Percentiles rank a stretch among this genome's conserved stretches.
Conservation (phyloP, 768 basidiomycete genomes). For the Amanita fuliginea region DNA sequence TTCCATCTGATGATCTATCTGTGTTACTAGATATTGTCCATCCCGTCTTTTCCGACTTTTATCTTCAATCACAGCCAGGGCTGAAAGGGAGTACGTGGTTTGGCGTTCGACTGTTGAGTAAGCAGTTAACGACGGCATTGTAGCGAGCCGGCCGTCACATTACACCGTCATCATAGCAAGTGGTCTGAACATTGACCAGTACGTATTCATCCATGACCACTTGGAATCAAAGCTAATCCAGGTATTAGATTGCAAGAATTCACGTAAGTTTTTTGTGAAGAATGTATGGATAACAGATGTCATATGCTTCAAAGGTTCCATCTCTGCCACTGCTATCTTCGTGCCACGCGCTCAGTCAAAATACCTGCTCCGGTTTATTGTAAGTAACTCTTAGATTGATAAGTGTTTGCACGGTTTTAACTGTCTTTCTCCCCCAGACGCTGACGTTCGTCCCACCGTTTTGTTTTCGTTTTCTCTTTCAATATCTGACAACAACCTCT, state of each 20-base stretch:
- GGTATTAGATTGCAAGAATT: constrained; percentile 4
- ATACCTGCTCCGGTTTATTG: constrained; percentile 55
- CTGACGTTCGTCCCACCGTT: neutral
- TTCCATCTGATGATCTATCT: neutral
- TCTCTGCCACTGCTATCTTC: constrained; percentile 42
- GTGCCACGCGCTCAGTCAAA: constrained; percentile 45
- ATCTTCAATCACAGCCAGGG: constrained; percentile 44
- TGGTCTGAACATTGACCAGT: constrained; percentile 8
- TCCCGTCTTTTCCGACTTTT: constrained; percentile 38
- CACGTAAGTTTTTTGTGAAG: neutral
- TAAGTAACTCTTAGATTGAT: constrained; percentile 20
- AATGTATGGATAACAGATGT: neutral
- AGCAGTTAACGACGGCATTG: neutral
- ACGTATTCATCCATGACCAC: neutral
- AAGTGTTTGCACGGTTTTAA: neutral
- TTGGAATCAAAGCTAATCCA: neutral
- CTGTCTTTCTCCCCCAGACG: neutral
- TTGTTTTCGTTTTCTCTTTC: neutral
- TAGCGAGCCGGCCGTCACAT: constrained; percentile 30
- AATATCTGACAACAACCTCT: neutral
- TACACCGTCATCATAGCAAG: constrained; percentile 37
- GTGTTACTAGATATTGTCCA: constrained; percentile 26
- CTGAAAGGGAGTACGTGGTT: constrained; percentile 38
- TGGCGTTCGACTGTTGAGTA: neutral
- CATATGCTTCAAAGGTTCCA: constrained; percentile 15